phyloP scores from a whole-genome alignment of 768 basidiomycete genomes.

The Boletus fagicola region DNA sequence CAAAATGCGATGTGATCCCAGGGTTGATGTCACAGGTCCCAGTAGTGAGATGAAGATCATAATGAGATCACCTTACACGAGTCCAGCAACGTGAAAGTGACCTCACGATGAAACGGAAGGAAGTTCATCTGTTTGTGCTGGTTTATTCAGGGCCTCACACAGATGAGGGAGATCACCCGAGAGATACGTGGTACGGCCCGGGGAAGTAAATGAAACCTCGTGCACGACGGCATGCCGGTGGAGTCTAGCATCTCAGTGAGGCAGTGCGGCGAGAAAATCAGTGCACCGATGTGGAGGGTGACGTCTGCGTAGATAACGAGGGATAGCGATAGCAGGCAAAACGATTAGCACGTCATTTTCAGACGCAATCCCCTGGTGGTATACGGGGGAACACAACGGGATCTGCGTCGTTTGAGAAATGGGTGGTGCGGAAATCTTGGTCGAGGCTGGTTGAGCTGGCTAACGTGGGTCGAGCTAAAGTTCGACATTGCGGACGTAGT shows the following conservation, averaged over 20 bases:
- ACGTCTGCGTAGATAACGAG: constrained; percentile 18
- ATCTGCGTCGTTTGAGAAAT: not conserved
- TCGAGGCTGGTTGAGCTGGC: not conserved
- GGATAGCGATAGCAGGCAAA: constrained; percentile 10
- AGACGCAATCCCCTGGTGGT: not conserved
- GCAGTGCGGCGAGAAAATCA: constrained; percentile 23
- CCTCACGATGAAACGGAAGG: constrained; percentile 11
- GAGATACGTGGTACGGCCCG: constrained; percentile 20
- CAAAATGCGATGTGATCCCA: not conserved
- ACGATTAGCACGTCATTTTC: constrained; percentile 5
- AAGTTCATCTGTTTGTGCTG: not conserved
- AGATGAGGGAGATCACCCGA: constrained; percentile 7
- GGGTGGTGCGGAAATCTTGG: not conserved
- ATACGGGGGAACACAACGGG: not conserved
- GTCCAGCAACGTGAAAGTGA: constrained; percentile 15
- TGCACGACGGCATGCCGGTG: constrained; percentile 18
- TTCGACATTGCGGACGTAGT: not conserved
- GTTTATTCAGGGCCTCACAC: not conserved
- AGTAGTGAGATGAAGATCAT: not conserved
- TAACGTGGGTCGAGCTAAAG: not conserved
- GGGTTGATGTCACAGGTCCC: constrained; percentile 17
- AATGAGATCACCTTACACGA: constrained; percentile 3
- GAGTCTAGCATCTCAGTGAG: constrained; percentile 4
- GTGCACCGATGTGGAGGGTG: constrained; percentile 12
- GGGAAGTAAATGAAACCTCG: constrained; percentile 22